Percentiles rank a stretch among this genome's conserved stretches.
Evolutionary conservation across 768 basidiomycete genomes (phyloP).

Genomic region (Hysterangium stoloniferum): DNA sequence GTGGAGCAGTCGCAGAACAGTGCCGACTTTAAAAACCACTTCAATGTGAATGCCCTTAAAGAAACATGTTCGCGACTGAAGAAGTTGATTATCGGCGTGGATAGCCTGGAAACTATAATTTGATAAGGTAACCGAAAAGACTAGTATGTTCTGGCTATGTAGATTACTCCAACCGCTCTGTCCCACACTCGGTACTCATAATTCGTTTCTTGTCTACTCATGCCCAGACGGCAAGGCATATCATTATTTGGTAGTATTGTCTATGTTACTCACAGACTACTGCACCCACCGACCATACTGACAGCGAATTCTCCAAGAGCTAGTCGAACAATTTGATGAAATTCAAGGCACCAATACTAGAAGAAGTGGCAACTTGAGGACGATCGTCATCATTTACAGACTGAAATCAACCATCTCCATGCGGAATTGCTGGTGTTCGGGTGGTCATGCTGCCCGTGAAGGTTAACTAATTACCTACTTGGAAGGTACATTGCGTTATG

Average conservation of each 20-base stretch:
- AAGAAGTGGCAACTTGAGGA: constrained; percentile 54
- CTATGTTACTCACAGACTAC: constrained; percentile 11
- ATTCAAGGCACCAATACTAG: constrained; percentile 45
- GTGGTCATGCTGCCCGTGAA: constrained; percentile 37
- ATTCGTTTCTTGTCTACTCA: constrained; percentile 62
- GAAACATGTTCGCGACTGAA: constrained; percentile 58
- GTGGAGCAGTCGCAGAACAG: constrained; percentile 35
- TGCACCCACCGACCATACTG: constrained; percentile 66
- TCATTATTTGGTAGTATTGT: constrained; percentile 15
- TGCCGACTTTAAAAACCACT: background rate
- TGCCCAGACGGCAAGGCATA: constrained; percentile 67
- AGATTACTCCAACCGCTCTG: constrained; percentile 1
- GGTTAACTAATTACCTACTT: constrained; percentile 22
- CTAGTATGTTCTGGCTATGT: constrained; percentile 43
- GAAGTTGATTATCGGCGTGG: constrained; percentile 69
- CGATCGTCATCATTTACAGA: constrained; percentile 45
- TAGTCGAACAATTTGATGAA: constrained; percentile 57
- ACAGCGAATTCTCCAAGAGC: constrained; percentile 60
- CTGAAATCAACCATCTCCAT: constrained; percentile 50
- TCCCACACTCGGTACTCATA: constrained; percentile 36
- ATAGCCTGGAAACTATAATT: constrained; percentile 69
- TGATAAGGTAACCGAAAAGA: constrained; percentile 79
- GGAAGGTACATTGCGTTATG: constrained; percentile 59
- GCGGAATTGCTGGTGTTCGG: constrained; percentile 33
- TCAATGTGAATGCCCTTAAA: constrained; percentile 41